Evolutionary conservation across 805 yeast species (phyloP), one percentile per base, ranked within the genome.

Genomic region (Hanseniaspora vineae): DNA sequence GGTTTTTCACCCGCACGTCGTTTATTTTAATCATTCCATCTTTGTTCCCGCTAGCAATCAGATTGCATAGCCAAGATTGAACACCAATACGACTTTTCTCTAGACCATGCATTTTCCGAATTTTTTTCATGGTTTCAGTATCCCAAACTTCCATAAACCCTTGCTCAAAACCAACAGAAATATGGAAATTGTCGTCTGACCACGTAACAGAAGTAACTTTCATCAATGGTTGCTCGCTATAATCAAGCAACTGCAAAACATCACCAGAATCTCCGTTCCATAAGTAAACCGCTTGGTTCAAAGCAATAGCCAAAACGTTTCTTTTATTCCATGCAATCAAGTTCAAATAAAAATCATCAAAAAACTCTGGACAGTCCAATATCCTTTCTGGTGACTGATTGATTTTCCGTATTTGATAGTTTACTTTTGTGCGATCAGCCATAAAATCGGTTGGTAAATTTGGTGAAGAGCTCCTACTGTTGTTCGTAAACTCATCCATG

Each of bases 61-160:
- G 62, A 55, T 88, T 95, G 48, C 76, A 80, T 56, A 77, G 73
- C 98, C 98, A 92, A 29, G 83, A 70, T 64, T 86, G 84, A 1
- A 89, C 72, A 1, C 90, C 92, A 15, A 90, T 78, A 47, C 97
- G 73, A 3, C 89, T 78, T 42, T 80, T 77, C 45, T 80, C 76
- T 18, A 84, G 80, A 0, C 69, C 65, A 49, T 74, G 69, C 81
- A 92, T 80, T 1, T 95, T 79, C 57, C 98, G 75, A 44, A 87
- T 69, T 54, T 78, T 78, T n/a, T 81, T 64, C 54, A 72, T 75
- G 6, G 83, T 75, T 55, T 84, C 95, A 29, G 84, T 80, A 64
- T 92, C 97, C 96, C 97, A 92, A 49, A 92, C 82, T 65, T 90
- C 96, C 18, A 88, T 71, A 13, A 77, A 68, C 1, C 98, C 97